These are phyloP conservation scores for Rhodofomes roseus DNA, from an alignment of 1,284 basidiomycete genomes.

Conservation along the genomic window DNA sequence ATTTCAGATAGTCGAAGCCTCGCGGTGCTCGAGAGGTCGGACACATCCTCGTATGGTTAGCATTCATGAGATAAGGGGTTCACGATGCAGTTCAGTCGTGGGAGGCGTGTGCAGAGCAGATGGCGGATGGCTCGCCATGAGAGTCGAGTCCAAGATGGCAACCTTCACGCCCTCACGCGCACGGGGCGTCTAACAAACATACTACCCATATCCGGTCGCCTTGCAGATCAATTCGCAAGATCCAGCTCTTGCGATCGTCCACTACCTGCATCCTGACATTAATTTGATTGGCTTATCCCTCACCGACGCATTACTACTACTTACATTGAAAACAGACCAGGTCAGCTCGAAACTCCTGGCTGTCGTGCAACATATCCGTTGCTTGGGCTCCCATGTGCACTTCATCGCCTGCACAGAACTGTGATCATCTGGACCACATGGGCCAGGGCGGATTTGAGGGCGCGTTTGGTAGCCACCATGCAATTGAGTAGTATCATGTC, in stretches of 20 bases:
- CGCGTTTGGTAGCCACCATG: neutral
- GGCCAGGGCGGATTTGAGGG: neutral
- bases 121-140: neutral
- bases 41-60: neutral
- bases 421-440: neutral
- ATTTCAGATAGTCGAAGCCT: neutral
- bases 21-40: neutral
- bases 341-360: no score
- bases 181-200: neutral
- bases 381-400: neutral
- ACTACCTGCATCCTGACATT: no score
- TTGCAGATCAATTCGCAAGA: neutral
- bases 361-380: neutral
- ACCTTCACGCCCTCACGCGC: neutral
- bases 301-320: no score
- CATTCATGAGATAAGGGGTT: neutral
- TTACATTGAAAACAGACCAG: no score
- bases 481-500: neutral
- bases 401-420: neutral
- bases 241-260: neutral
- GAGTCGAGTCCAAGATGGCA: neutral
- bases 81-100: neutral
- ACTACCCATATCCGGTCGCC: neutral
- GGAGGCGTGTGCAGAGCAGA: neutral
- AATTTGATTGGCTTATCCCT: no score